phyloP scores from a whole-genome alignment of 2,329 filamentous ascomycete species.

The Pochonia chlamydosporia region DNA sequence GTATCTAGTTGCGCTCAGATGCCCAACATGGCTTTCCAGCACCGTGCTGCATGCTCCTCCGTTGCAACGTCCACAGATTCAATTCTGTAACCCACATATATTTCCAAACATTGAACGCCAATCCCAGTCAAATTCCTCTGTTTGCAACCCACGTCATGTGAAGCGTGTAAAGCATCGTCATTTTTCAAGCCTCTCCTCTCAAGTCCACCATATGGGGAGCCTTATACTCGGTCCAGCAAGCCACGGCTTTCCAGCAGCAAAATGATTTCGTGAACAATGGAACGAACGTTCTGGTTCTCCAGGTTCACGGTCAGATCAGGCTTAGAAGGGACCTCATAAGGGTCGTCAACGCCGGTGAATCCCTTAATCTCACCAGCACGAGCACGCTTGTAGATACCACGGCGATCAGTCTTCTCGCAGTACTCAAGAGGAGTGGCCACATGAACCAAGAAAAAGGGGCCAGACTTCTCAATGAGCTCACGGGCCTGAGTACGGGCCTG shows the following conservation, averaged over 20 bases:
- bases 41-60: too few species aligned
- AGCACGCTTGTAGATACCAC: constrained; percentile 81
- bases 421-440: constrained; percentile 89
- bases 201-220: neutral
- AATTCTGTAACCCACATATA: neutral
- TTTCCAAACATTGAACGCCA: neutral
- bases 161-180: neutral
- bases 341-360: constrained; percentile 97
- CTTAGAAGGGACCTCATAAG: constrained; percentile 80
- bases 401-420: constrained; percentile 91
- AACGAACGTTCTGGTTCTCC: constrained; percentile 82
- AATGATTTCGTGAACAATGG: constrained; percentile 94
- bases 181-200: neutral
- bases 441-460: constrained; percentile 91
- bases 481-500: constrained; percentile 68
- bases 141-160: neutral
- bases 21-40: neutral
- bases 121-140: neutral
- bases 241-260: constrained; percentile 86
- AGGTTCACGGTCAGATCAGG: constrained; percentile 80
- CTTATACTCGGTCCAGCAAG: constrained; percentile 68
- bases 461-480: constrained; percentile 80
- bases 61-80: too few species aligned
- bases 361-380: constrained; percentile 90
- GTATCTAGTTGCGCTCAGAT: neutral